Base-by-base conservation (phyloP, 2,329 filamentous ascomycete species). In the Aspergillus glaucus region DNA sequence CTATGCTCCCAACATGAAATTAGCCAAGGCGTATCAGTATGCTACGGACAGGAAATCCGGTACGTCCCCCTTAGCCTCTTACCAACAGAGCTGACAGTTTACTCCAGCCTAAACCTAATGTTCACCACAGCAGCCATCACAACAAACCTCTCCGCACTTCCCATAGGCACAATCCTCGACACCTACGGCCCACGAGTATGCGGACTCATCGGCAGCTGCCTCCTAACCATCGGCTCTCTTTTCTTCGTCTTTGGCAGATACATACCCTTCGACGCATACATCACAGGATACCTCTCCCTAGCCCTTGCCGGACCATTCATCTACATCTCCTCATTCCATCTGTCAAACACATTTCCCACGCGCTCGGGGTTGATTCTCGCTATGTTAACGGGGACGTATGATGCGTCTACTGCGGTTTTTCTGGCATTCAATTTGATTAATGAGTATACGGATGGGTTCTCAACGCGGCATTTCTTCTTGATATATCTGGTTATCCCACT, bases 91-190 rank as follows among this genome's bases (percentile, higher is more conserved):
- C 45, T 50, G 34, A 50, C 46, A 24, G 24, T 34, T 14, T n/a
- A 41, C 12, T 15, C 5, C 45, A 77, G 75, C 50, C 78, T 95
- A 49, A 95, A 95, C 66, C 74, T 95, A 56, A 95, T 95, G 87
- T 95, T 95, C 75, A 94, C 89, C 5, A 79, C 90, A 37, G 90
- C 90, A 10, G 90, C 89, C 12, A 89, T 95, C 8, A 86, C 81
- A 6, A 94, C 90, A 36, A 95, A 95, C 61, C 86, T 95, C 10
- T 88, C 84, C 37, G 90, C 91, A 10, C 76, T 95, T 6, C 88
- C 90, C 2, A 83, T 95, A 9, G 91, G 91, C 42, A 87, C 88
- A 2, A 85, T 95, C 41, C 79, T 95, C 19, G 91, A 95, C 69
- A 78, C 82, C 53, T 91, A 81, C 62, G 91, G 91, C 1, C 91